Evolutionary conservation across 768 basidiomycete genomes (phyloP).

Genomic region (Mycena chlorophos): DNA sequence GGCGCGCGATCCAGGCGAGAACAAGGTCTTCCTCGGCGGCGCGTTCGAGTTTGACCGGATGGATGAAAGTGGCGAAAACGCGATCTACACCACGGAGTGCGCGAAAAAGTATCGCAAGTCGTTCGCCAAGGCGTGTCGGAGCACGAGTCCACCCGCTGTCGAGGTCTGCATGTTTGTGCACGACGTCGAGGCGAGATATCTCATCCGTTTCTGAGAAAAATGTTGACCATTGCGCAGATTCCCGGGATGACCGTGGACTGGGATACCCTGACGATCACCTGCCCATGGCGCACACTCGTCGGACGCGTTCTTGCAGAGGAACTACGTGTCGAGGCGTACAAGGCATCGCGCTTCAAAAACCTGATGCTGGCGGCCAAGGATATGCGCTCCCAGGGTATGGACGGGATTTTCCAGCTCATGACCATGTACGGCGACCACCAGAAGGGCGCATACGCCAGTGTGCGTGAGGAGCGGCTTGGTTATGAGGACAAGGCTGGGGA

Average conservation of each 20-base stretch:
- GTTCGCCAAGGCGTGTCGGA: constrained; percentile 4
- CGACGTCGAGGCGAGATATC: constrained; percentile 10
- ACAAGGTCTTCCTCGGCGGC: constrained; percentile 7
- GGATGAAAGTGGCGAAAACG: constrained; percentile 12
- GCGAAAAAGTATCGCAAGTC: constrained; percentile 1
- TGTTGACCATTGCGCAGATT: constrained; percentile 3
- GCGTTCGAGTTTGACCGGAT: constrained; percentile 4
- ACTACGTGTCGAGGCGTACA: constrained; percentile 11
- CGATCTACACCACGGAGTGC: background rate
- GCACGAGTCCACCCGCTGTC: constrained; percentile 7
- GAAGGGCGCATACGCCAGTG: constrained; percentile 5
- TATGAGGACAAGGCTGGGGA: constrained; percentile 9
- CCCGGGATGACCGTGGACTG: constrained; percentile 14
- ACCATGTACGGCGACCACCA: background rate
- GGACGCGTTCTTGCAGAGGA: constrained; percentile 15
- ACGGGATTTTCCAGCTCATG: background rate
- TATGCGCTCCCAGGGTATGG: constrained; percentile 1
- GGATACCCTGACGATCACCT: constrained; percentile 17
- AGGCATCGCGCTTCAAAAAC: background rate
- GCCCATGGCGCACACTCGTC: constrained; percentile 15
- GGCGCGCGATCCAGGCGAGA: background rate
- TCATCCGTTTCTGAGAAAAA: background rate
- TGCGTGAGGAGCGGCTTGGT: constrained; percentile 6
- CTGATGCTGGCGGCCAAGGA: constrained; percentile 7
- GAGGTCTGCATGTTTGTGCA: constrained; percentile 10